Evolutionary conservation across 768 basidiomycete genomes (phyloP).

Genomic region (Tephrocybe sp.): DNA sequence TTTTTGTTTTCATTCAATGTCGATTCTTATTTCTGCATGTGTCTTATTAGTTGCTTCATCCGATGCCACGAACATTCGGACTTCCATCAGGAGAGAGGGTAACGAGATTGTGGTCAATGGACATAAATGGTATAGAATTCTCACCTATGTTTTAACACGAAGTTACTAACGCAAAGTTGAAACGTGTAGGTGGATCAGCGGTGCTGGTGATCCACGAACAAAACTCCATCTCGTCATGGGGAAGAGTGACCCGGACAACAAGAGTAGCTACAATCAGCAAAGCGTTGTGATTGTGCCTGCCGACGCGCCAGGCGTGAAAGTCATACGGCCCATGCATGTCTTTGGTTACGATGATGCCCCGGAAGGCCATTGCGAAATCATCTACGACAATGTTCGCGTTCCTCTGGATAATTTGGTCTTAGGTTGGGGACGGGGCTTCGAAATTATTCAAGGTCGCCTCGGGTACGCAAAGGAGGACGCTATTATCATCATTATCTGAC

Average conservation of each 20-base stretch:
- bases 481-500: background rate
- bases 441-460: conserved; percentile 96
- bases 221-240: conserved; percentile 93
- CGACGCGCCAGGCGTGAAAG: conserved; percentile 79
- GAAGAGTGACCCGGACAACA: conserved; percentile 86
- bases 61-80: conserved; percentile 93
- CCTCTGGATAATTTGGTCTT: conserved; percentile 80
- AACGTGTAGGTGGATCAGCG: conserved; percentile 86
- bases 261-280: conserved; percentile 78
- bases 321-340: conserved; percentile 91
- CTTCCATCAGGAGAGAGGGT: conserved; percentile 81
- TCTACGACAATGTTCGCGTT: conserved; percentile 92
- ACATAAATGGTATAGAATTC: conserved; percentile 81
- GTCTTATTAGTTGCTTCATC: conserved; percentile 77
- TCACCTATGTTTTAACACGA: background rate
- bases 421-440: conserved; percentile 96
- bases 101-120: conserved; percentile 92
- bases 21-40: conserved; percentile 9
- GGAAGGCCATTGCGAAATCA: conserved; percentile 94
- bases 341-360: conserved; percentile 96
- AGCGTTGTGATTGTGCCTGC: conserved; percentile 95
- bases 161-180: background rate
- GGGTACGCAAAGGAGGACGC: conserved; percentile 56
- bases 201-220: conserved; percentile 91
- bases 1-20: background rate